phyloP scores from a whole-genome alignment of 2,329 filamentous ascomycete species.

The Penicillium sp. region DNA sequence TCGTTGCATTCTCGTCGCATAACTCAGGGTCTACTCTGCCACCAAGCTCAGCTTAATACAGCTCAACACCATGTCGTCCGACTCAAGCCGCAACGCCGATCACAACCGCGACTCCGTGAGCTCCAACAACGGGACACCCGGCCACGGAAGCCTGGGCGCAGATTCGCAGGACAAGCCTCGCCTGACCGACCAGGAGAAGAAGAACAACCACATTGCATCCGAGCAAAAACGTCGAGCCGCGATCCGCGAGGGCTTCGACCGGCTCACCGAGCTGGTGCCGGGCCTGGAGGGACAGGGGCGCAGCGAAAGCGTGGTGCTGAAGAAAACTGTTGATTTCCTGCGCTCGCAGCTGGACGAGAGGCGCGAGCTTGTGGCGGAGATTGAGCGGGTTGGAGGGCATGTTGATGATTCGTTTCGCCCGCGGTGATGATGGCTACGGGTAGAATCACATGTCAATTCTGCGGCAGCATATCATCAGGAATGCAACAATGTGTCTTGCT shows the following conservation, averaged over 20 bases:
- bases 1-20: no score
- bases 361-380: constrained; percentile 53
- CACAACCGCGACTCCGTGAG: constrained; percentile 12
- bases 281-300: constrained; percentile 77
- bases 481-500: neutral
- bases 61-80: constrained; percentile 9
- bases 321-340: constrained; percentile 65
- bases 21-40: no score
- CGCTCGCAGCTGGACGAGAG: constrained; percentile 58
- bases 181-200: constrained; percentile 67
- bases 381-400: constrained; percentile 57
- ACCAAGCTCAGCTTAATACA: neutral
- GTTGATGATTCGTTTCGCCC: constrained; percentile 43
- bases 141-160: neutral
- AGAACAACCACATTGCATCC: constrained; percentile 68
- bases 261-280: constrained; percentile 73
- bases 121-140: constrained; percentile 19
- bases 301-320: constrained; percentile 79
- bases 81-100: constrained; percentile 10
- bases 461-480: neutral
- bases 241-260: constrained; percentile 80
- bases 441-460: neutral
- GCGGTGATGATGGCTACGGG: constrained; percentile 16
- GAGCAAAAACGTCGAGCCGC: constrained; percentile 64
- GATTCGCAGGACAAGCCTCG: constrained; percentile 55